phyloP scores from a whole-genome alignment of 2,329 filamentous ascomycete genomes.

The Nemania abortiva region DNA sequence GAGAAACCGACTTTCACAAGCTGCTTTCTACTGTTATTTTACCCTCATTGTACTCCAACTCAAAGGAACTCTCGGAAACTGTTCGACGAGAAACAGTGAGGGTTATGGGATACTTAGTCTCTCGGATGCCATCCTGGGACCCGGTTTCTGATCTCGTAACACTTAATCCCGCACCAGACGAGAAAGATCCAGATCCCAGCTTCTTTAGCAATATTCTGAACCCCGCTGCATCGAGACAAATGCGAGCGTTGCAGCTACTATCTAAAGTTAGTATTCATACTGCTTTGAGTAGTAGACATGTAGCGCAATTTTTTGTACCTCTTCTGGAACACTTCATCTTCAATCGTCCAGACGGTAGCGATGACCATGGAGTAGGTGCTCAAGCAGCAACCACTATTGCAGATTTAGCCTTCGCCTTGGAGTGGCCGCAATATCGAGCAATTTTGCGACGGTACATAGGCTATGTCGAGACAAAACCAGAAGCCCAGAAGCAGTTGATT shows the following conservation, averaged over 20 bases:
- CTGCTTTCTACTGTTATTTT: conserved; percentile 76
- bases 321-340: conserved; percentile 95
- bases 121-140: conserved; percentile 75
- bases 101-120: conserved; percentile 82
- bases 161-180: conserved; percentile 71
- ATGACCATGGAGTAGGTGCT: conserved; percentile 87
- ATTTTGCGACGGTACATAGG: conserved; percentile 86
- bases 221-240: conserved; percentile 86
- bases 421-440: conserved; percentile 91
- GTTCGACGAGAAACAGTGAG: conserved; percentile 85
- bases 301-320: conserved; percentile 89
- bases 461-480: conserved; percentile 83
- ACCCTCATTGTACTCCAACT: conserved; percentile 80
- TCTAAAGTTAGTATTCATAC: conserved; percentile 74
- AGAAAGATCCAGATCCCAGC: conserved; percentile 73
- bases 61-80: conserved; percentile 82
- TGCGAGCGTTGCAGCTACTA: conserved; percentile 84
- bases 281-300: conserved; percentile 79
- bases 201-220: conserved; percentile 96
- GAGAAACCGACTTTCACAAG: conserved; percentile 63
- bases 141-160: conserved; percentile 79
- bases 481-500: conserved; percentile 87
- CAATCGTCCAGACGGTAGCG: conserved; percentile 76
- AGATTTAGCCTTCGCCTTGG: conserved; percentile 77
- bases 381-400: conserved; percentile 88